Evolutionary conservation across 345 rosid genomes (phyloP), one percentile per base, ranked within the genome.

Genomic region (Trapa bicornis): DNA sequence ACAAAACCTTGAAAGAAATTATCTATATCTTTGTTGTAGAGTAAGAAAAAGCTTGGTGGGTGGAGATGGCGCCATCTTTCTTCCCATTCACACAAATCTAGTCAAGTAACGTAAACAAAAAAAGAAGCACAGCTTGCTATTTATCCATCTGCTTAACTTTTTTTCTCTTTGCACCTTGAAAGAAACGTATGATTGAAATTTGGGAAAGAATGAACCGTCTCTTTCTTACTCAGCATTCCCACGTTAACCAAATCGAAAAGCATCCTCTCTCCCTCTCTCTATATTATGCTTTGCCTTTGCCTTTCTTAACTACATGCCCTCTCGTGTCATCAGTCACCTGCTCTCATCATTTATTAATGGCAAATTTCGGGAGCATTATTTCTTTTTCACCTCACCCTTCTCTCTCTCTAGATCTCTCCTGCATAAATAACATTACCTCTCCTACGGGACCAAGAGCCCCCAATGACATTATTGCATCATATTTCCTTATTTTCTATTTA

Each of bases 171-270:
- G 43, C 16, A 41, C 66, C 66, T 58, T 9, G 63, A 64, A 58
- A 39, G 17, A 58, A 47, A 37, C 42, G 32, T 13, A 33, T 8
- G 68, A 12, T n/a, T 42, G 47, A 68, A 66, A 50, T 14, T 39
- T 8, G 68, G 22, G 60, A 67, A 70, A 68, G 64, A 74, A 77
- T 79, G 81, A 80, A 73, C 67, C 71, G 70, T 83, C 82, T 79
- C 83, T 78, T 79, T 87, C 83, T 77, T 65, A 63, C 79, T 68
- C 68, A 65, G 67, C 72, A 74, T 74, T 77, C 87, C 81, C 83
- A 87, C 85, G 87, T 87, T 81, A 87, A 80, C 83, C 85, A 78
- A 87, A 87, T 87, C 85, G 89, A 84, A 84, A 83, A 83, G 87
- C 89, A 78, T 71, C 68, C 71, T 9, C 65, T 36, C 67, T 6